Conservation (phyloP, 495 filamentous ascomycete species). For the Geoglossum glabrum region DNA sequence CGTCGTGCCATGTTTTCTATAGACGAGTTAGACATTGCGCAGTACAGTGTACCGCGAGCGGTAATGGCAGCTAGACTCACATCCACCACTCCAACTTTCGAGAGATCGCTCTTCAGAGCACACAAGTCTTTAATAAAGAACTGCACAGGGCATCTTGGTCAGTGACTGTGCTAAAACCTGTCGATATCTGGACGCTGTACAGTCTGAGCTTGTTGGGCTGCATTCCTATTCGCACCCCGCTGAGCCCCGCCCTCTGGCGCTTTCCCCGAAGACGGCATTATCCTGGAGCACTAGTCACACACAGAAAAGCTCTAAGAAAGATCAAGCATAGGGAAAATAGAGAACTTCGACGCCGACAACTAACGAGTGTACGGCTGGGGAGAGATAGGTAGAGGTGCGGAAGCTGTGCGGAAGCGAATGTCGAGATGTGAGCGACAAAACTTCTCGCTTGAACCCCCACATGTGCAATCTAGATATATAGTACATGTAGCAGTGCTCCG, state of each 20-base stretch:
- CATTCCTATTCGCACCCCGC: neutral
- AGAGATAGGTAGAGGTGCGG: neutral
- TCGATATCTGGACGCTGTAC: neutral
- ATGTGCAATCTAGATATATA: neutral
- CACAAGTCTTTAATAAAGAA: conserved; percentile 11
- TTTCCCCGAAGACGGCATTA: neutral
- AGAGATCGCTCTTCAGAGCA: conserved; percentile 7
- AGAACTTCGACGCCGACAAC: neutral
- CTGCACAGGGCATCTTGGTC: neutral
- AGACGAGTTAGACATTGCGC: neutral
- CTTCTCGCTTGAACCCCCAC: neutral
- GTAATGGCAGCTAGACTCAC: conserved; percentile 2
- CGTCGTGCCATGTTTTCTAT: conserved; percentile 3
- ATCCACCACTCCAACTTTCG: conserved; percentile 9
- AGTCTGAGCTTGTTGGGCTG: neutral
- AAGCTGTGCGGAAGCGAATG: neutral
- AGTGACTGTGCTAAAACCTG: neutral
- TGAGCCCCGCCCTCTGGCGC: neutral
- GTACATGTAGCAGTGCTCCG: too few relatives aligned
- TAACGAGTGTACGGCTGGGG: neutral
- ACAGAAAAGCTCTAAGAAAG: neutral
- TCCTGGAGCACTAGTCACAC: neutral
- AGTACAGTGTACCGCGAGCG: neutral
- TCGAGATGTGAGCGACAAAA: neutral
- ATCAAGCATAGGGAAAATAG: neutral